Evolutionary conservation across 805 yeast genomes (phyloP), one percentile per base, ranked within the genome.

Genomic region (Cyberlindnera xishuangbannaensis): DNA sequence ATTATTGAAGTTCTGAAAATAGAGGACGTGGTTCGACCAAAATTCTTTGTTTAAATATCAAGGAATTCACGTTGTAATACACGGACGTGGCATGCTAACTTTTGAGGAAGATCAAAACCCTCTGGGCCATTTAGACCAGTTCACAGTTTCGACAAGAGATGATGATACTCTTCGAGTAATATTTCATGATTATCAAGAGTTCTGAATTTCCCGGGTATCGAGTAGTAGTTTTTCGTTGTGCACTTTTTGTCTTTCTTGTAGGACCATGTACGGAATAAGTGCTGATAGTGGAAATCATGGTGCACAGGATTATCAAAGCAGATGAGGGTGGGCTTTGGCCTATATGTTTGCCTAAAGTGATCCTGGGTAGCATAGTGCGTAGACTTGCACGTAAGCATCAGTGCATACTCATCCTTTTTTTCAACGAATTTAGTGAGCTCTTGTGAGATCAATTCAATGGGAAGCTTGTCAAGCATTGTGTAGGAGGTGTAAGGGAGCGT

Each of bases 391-490:
- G 51, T 45, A 3, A 47, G 33, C 41, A 43, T 44, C 12, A 48
- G 31, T 6, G 39, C 28, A 28, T 37, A 47, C 18, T 45, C 48
- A 18, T 44, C 51, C 12, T 44, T 30, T 28, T 32, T 30, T 13
- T 41, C 40, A 26, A 43, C 31, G 32, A 32, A 37, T 5, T 37
- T 40, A 16, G 41, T 30, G 11, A 48, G 32, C 21, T 45, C 50
- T 17, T 38, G 34, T 3, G 43, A 36, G 14, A 48, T 25, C 15
- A 48, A 31, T 33, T 48, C 53, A 2, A 39, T 39, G 18, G 53
- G 53, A 1, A 48, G 37, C 30, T 32, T 47, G 31, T 47, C 50
- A 1, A 48, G 36, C 53, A 48, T 48, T 13, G 22, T 11, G 11
- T 8, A 8, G 22, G 11, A 11, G 8, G 22, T 19, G 22, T 8